Percentiles rank a stretch among this genome's conserved stretches.
Conservation (phyloP, 2,329 filamentous ascomycete genomes). For the Xylaria sp. region DNA sequence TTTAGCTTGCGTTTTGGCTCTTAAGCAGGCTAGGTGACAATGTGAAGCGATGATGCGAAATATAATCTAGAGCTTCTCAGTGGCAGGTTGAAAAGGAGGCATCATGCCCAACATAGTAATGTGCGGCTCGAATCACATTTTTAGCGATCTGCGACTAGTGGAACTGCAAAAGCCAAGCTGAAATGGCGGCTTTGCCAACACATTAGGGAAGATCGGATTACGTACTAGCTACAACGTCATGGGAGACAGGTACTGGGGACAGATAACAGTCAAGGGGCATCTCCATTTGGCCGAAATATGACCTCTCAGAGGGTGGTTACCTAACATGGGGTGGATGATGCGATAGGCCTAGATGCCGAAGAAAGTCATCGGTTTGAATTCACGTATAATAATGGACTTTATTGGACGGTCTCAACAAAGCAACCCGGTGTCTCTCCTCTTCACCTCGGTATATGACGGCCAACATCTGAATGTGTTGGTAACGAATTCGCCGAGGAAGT, state of each 20-base stretch:
- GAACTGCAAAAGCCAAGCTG: background rate
- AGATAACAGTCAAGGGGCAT: background rate
- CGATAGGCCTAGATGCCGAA: background rate
- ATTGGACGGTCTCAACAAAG: background rate
- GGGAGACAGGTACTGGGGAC: background rate
- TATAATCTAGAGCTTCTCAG: background rate
- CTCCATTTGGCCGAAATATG: conserved; percentile 1
- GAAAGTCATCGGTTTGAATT: background rate
- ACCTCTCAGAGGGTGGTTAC: background rate
- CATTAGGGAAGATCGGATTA: background rate
- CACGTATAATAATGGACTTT: background rate
- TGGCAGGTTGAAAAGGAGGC: no score
- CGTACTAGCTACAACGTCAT: background rate
- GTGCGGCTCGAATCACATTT: background rate
- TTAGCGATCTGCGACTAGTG: background rate
- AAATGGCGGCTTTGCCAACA: background rate
- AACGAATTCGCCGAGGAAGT: background rate
- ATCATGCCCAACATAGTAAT: background rate
- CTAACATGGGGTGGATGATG: background rate
- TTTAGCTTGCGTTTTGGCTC: background rate
- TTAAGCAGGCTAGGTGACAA: background rate
- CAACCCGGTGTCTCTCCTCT: conserved; percentile 2
- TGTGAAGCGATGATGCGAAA: background rate
- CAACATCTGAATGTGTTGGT: background rate
- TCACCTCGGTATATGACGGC: background rate